These are phyloP conservation scores for Fusarium nelsonii DNA, from an alignment of 2,329 filamentous ascomycete genomes.

Conservation along the genomic window DNA sequence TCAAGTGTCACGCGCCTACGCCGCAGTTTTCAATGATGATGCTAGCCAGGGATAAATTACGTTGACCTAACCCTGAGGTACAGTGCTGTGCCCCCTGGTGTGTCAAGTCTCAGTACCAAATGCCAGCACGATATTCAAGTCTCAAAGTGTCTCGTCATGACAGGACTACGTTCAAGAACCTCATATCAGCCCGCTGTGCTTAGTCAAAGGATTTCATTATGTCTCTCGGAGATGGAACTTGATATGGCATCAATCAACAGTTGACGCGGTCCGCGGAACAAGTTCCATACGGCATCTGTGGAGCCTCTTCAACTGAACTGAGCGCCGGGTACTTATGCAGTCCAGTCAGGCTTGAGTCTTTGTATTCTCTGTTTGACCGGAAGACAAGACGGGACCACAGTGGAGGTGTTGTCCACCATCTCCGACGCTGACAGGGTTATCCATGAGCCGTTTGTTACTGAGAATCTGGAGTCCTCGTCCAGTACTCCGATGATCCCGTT, in stretches of 20 bases:
- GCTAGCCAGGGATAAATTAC: slow-evolving; percentile 2
- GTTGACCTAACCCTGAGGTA: slow-evolving; percentile 1
- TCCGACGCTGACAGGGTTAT: slow-evolving; percentile 37
- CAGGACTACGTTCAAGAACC: slow-evolving; percentile 1
- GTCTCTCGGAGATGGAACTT: slow-evolving; percentile 37
- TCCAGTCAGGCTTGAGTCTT: slow-evolving; percentile 5
- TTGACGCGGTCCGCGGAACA: slow-evolving; percentile 22
- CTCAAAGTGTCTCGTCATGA: background rate
- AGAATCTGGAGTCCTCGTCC: slow-evolving; percentile 40
- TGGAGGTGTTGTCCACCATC: slow-evolving; percentile 43
- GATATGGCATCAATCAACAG: slow-evolving; percentile 42
- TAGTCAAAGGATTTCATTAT: slow-evolving; percentile 12
- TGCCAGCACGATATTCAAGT: background rate
- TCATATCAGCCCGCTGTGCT: slow-evolving; percentile 1
- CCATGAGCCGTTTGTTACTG: slow-evolving; percentile 31
- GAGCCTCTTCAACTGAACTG: slow-evolving; percentile 28
- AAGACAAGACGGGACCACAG: slow-evolving; percentile 36
- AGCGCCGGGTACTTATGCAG: slow-evolving; percentile 15
- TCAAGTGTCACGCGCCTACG: slow-evolving; percentile 28
- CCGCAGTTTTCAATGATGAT: slow-evolving; percentile 14
- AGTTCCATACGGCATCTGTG: slow-evolving; percentile 22
- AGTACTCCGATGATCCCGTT: slow-evolving; percentile 37
- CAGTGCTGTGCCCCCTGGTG: background rate
- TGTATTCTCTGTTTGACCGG: slow-evolving; percentile 12
- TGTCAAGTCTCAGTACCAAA: background rate